phyloP scores from a whole-genome alignment of 2,329 filamentous ascomycete species.

The Tolypocladium paradoxum region DNA sequence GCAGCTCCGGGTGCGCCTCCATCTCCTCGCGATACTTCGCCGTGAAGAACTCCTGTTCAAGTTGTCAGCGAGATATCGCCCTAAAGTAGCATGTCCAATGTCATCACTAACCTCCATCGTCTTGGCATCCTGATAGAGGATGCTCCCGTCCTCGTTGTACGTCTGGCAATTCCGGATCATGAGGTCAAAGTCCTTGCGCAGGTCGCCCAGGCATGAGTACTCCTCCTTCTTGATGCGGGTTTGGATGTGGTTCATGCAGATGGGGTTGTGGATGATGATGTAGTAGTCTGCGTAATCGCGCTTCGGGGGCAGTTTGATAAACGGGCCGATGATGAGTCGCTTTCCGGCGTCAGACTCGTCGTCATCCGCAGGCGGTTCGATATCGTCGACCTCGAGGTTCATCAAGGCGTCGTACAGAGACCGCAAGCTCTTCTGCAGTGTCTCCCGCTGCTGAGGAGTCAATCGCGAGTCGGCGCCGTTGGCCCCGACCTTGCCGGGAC shows the following conservation, averaged over 20 bases:
- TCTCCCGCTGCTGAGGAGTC: constrained; percentile 56
- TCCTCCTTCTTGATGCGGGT: constrained; percentile 94
- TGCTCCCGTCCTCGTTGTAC: constrained; percentile 92
- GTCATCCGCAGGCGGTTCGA: constrained; percentile 43
- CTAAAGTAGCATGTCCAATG: no score
- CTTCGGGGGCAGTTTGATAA: constrained; percentile 83
- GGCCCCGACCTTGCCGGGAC: constrained; percentile 47
- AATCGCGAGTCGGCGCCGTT: constrained; percentile 35
- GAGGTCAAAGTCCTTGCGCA: constrained; percentile 71
- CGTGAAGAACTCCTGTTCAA: constrained; percentile 43
- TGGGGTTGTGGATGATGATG: constrained; percentile 79
- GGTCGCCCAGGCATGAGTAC: constrained; percentile 69
- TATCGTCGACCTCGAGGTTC: constrained; percentile 70
- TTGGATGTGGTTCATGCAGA: constrained; percentile 92
- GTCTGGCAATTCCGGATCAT: constrained; percentile 87
- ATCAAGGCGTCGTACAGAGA: constrained; percentile 71
- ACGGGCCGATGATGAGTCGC: constrained; percentile 84
- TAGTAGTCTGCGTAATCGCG: constrained; percentile 93
- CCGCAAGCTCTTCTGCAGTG: constrained; percentile 72
- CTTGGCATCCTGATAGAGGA: constrained; percentile 86
- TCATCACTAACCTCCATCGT: constrained; percentile 66
- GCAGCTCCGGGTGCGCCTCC: constrained; percentile 42
- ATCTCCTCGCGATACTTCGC: constrained; percentile 42
- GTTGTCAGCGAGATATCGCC: constrained; percentile 19
- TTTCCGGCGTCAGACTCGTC: constrained; percentile 49